Percentiles rank a stretch among this genome's conserved stretches.
These are phyloP conservation scores for Sarcodon sp. DNA, from an alignment of 768 basidiomycete genomes.

Conservation along the genomic window DNA sequence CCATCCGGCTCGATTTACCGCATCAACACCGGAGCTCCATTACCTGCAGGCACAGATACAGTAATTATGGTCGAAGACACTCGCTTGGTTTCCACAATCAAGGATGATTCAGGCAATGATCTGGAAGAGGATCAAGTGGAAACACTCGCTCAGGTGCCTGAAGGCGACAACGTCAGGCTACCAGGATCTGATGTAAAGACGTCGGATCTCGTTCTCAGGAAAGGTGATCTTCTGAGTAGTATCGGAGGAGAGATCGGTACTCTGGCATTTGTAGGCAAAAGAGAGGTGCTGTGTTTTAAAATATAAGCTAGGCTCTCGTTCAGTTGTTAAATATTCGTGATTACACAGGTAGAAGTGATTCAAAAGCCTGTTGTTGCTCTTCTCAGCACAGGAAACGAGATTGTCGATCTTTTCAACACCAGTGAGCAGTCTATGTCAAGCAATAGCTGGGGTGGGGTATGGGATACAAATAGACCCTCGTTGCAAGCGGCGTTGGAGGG, in stretches of 20 bases:
- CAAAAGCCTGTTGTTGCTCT: constrained; percentile 68
- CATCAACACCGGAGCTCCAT: constrained; percentile 77
- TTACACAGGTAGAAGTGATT: constrained; percentile 47
- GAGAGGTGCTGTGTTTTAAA: constrained; percentile 32
- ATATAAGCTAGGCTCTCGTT: neutral
- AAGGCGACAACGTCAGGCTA: constrained; percentile 59
- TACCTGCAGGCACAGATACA: constrained; percentile 63
- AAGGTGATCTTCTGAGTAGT: constrained; percentile 45
- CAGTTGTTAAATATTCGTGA: neutral
- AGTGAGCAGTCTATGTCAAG: neutral
- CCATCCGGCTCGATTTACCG: constrained; percentile 46
- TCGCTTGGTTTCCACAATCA: constrained; percentile 42
- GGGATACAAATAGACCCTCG: constrained; percentile 81
- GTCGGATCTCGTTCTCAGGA: constrained; percentile 55
- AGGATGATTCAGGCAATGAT: constrained; percentile 23
- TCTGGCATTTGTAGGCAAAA: constrained; percentile 64
- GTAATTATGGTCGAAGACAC: constrained; percentile 95
- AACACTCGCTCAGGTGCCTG: constrained; percentile 45
- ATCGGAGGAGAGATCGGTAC: constrained; percentile 80
- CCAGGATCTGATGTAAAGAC: constrained; percentile 62
- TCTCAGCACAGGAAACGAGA: constrained; percentile 80
- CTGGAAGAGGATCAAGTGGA: constrained; percentile 64
- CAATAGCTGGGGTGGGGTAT: constrained; percentile 52
- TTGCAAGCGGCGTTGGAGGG: constrained; percentile 56
- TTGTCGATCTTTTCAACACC: constrained; percentile 45